phyloP scores from a whole-genome alignment of 2,329 filamentous ascomycete genomes.

The Trichoderma citrinoviride region DNA sequence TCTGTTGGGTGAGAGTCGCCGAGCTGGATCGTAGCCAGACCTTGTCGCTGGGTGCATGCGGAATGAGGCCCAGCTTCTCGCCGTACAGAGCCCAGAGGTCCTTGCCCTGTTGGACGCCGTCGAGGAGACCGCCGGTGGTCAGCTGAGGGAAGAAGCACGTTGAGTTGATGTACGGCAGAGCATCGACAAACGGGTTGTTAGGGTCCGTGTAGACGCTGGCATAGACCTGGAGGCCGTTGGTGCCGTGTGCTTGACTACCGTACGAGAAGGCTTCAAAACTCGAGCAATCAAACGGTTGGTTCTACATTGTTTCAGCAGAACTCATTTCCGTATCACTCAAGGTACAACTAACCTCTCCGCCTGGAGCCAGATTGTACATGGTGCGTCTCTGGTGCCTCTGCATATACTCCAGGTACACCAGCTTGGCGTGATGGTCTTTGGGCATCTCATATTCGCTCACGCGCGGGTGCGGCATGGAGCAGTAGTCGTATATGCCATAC shows the following conservation, averaged over 20 bases:
- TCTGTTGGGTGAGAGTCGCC: constrained; percentile 9
- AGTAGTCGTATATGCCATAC: constrained; percentile 15
- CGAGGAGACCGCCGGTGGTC: constrained; percentile 8
- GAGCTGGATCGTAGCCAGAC: constrained; percentile 17
- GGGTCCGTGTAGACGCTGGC: constrained; percentile 13
- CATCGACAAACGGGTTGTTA: constrained; percentile 10
- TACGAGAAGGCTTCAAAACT: constrained; percentile 11
- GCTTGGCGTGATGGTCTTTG: constrained; percentile 8
- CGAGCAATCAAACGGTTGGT: constrained; percentile 18
- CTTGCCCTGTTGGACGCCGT: constrained; percentile 16
- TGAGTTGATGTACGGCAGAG: constrained; percentile 16
- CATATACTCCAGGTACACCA: constrained; percentile 17
- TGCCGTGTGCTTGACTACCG: background rate
- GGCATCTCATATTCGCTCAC: constrained; percentile 14
- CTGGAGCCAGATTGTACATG: constrained; percentile 16
- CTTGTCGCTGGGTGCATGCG: background rate
- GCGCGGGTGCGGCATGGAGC: constrained; percentile 16
- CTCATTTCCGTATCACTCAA: too few species aligned
- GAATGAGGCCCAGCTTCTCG: constrained; percentile 7
- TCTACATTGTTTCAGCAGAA: background rate
- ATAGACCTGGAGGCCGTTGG: background rate
- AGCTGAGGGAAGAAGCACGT: constrained; percentile 18
- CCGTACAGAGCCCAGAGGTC: constrained; percentile 14
- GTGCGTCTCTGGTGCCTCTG: constrained; percentile 16
- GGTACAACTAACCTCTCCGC: constrained; percentile 5